Conservation (phyloP, 2,329 filamentous ascomycete species). For the Fusarium dlaminii region DNA sequence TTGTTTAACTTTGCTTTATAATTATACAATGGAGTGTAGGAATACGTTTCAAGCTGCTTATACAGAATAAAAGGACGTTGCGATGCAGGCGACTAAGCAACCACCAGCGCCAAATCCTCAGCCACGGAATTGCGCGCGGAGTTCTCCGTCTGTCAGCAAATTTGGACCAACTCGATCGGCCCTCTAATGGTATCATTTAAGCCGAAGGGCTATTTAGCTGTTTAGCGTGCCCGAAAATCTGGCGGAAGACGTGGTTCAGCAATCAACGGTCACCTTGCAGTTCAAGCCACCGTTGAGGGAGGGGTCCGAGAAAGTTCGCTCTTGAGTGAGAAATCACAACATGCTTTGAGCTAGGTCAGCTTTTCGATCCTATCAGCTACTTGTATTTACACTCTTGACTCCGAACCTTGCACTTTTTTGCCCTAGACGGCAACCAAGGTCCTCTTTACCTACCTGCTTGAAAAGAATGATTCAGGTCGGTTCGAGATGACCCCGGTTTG, state of each 20-base stretch:
- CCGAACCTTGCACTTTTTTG: background rate
- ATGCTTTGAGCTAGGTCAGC: background rate
- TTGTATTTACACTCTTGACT: rapidly evolving
- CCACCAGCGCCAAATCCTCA: background rate
- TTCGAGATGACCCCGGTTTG: background rate
- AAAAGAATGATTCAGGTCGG: background rate
- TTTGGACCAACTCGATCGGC: rapidly evolving
- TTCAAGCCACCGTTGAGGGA: background rate
- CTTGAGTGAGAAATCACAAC: background rate
- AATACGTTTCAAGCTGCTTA: background rate
- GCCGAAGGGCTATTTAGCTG: background rate
- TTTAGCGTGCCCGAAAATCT: background rate
- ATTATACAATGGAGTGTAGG: rapidly evolving
- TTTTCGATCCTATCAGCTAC: background rate
- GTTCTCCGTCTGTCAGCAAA: background rate
- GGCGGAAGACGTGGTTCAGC: background rate
- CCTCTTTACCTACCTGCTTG: background rate
- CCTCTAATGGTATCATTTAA: background rate
- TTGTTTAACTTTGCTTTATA: rapidly evolving
- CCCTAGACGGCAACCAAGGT: background rate
- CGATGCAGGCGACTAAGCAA: too few relatives aligned
- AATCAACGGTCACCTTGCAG: background rate
- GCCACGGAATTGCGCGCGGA: background rate
- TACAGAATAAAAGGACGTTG: background rate
- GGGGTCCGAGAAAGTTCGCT: background rate